Evolutionary conservation across 1,284 basidiomycete species (phyloP), one percentile per base, ranked within the genome.

Genomic region (Cystobasidiaceae sp.): DNA sequence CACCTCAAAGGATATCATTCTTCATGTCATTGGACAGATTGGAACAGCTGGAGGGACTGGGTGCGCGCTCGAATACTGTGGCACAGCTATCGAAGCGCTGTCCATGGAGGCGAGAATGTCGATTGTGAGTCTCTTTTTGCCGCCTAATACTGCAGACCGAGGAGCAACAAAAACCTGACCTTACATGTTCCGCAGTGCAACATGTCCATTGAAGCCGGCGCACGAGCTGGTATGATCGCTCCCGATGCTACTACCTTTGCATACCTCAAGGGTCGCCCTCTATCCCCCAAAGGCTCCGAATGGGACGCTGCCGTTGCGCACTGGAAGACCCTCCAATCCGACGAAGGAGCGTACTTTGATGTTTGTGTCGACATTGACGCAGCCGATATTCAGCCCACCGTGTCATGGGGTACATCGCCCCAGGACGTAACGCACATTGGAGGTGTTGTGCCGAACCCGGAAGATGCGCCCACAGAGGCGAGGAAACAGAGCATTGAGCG

Each of bases 161-260:
- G 11, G 11, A 11, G 39, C 32, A 17, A 44, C 11, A 17, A 21
- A 32, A 15, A 2, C 25, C 56, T 48, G 1, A 17, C 27, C 96
- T 92, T 93, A 90, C 72, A 90, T 2, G 92, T 19, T 19, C 21
- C 41, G 21, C 52, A 64, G 71, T 96, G 92, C 79, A 97, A 97
- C 80, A 97, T 97, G 93, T 92, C 90, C 69, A 96, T 97, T 76
- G 93, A 97, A 78, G 93, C 86, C 67, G 93, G 93, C 75, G 93
- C 93, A 69, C 85, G 93, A 73, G 71, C 71, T 5, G 93, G 93
- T 64, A 93, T 97, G 90, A 85, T 97, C 69, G 93, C 92, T 11
- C 92, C 93, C 0, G 93, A 97, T 76, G 89, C 94, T 37, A 80
- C 87, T 69, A 97, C 93, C 7, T 93, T 96, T 76, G 81, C 76